Percentiles rank a stretch among this genome's conserved stretches.
Evolutionary conservation across 495 filamentous ascomycete genomes (phyloP).

Genomic region (Neurospora sp.): DNA sequence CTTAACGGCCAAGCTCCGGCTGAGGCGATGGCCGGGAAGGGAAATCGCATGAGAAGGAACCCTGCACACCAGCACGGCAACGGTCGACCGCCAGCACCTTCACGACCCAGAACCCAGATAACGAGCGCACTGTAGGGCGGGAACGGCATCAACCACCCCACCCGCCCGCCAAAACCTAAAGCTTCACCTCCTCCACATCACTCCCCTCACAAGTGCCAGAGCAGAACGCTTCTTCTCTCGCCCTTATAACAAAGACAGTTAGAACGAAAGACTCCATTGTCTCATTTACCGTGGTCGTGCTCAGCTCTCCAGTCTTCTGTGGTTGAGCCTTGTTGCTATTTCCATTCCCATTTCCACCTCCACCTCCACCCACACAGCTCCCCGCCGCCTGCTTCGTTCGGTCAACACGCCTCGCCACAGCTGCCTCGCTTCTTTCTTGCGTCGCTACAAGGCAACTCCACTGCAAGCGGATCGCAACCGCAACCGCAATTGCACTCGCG

Average conservation of each 20-base stretch:
- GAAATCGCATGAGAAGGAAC: not conserved
- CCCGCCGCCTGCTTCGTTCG: not conserved
- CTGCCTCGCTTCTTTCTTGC: not conserved
- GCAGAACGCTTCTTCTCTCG: not conserved
- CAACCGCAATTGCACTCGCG: not conserved
- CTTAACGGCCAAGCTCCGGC: not conserved
- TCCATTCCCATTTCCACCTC: not conserved
- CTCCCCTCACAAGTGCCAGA: slow-evolving; percentile 6
- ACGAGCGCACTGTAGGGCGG: slow-evolving; percentile 13
- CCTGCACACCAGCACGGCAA: not conserved
- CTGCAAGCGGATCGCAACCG: not conserved
- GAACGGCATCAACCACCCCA: slow-evolving; percentile 19
- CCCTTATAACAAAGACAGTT: not conserved
- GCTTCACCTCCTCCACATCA: slow-evolving; percentile 14
- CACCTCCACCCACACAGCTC: not conserved
- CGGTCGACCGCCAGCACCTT: not conserved
- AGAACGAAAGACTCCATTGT: not conserved
- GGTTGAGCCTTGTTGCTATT: not conserved
- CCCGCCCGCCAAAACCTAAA: slow-evolving; percentile 20
- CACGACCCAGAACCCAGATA: not conserved
- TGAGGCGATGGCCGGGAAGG: not conserved
- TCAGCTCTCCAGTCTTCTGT: not conserved
- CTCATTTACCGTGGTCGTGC: not conserved
- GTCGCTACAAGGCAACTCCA: not conserved
- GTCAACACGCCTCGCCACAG: not conserved